phyloP scores from a whole-genome alignment of 805 yeast genomes.

The Clavispora vitiphila region DNA sequence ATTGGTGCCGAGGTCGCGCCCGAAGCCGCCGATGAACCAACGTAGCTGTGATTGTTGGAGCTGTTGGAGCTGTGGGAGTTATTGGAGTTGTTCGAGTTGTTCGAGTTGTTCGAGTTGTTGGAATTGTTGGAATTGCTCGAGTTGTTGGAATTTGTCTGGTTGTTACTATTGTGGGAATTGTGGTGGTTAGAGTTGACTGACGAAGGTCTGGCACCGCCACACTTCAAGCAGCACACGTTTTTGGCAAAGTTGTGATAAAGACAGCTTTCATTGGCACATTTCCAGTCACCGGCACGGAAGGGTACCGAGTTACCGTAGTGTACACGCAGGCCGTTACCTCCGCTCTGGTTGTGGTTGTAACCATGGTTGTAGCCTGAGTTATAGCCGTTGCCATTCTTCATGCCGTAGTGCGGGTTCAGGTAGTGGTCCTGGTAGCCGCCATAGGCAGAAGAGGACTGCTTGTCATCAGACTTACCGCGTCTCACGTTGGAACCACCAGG shows the following conservation, averaged over 20 bases:
- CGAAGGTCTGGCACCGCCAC: slow-evolving; percentile 66
- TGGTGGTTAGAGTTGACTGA: slow-evolving; percentile 19
- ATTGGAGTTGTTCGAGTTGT: neutral
- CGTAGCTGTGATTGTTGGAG: slow-evolving; percentile 4
- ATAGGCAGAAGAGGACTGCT: slow-evolving; percentile 6
- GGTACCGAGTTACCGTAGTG: slow-evolving; percentile 59
- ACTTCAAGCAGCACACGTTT: slow-evolving; percentile 78
- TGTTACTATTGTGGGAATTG: neutral
- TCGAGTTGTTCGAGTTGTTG: slow-evolving; percentile 1
- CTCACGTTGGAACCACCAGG: neutral
- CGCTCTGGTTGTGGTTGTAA: slow-evolving; percentile 13
- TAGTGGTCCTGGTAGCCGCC: slow-evolving; percentile 11
- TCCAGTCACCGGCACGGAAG: slow-evolving; percentile 96
- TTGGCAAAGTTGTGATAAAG: slow-evolving; percentile 91
- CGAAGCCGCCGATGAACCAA: neutral
- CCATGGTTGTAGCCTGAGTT: slow-evolving; percentile 10
- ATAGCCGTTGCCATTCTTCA: slow-evolving; percentile 6
- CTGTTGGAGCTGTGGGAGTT: slow-evolving; percentile 4
- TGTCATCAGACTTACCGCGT: slow-evolving; percentile 11
- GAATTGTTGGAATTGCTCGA: slow-evolving; percentile 9
- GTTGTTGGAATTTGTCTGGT: slow-evolving; percentile 2
- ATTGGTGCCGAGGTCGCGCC: slow-evolving; percentile 10
- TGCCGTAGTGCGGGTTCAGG: slow-evolving; percentile 11
- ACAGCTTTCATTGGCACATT: slow-evolving; percentile 74
- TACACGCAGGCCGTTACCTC: slow-evolving; percentile 12